These are phyloP conservation scores for Diaporthe humulicola DNA, from an alignment of 2,329 filamentous ascomycete species.

Conservation along the genomic window DNA sequence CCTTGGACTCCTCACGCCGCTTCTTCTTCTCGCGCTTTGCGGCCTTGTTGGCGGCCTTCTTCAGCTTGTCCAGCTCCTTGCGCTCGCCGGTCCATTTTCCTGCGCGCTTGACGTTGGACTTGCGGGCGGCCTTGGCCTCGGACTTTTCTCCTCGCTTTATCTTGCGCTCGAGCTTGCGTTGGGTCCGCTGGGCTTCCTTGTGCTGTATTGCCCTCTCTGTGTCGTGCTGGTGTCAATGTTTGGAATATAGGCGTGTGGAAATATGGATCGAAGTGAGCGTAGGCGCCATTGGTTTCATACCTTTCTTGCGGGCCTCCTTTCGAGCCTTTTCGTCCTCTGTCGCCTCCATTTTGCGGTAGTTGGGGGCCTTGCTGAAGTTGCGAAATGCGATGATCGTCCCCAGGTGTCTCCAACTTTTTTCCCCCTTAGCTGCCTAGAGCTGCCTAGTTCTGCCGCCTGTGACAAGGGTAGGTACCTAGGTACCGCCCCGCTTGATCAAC, in stretches of 20 bases:
- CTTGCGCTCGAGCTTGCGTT: conserved; percentile 54
- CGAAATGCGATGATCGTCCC: conserved; percentile 6
- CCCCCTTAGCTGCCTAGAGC: too few species aligned
- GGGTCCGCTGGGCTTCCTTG: conserved; percentile 46
- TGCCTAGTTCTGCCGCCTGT: conserved; percentile 30
- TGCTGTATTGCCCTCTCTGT: conserved; percentile 48
- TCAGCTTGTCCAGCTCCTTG: conserved; percentile 34
- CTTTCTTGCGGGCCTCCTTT: background rate
- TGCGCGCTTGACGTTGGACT: conserved; percentile 40
- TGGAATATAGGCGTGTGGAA: too few species aligned
- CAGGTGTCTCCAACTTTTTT: conserved; percentile 28
- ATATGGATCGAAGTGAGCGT: background rate
- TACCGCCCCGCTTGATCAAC: background rate
- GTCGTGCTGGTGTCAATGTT: background rate
- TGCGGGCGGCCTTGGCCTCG: conserved; percentile 51
- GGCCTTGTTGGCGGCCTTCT: conserved; percentile 36
- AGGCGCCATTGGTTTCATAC: background rate
- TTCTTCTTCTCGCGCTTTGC: conserved; percentile 35
- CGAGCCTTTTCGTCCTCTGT: conserved; percentile 6
- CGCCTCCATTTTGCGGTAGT: conserved; percentile 17
- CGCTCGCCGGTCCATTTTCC: conserved; percentile 32
- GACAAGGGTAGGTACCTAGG: conserved; percentile 16
- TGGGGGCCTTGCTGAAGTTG: background rate
- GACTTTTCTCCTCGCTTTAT: conserved; percentile 50
- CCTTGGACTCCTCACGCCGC: conserved; percentile 29